Percentiles rank a stretch among this genome's conserved stretches.
Conservation (phyloP, 2,329 filamentous ascomycete species). For the Tolypocladium ovalisporum region DNA sequence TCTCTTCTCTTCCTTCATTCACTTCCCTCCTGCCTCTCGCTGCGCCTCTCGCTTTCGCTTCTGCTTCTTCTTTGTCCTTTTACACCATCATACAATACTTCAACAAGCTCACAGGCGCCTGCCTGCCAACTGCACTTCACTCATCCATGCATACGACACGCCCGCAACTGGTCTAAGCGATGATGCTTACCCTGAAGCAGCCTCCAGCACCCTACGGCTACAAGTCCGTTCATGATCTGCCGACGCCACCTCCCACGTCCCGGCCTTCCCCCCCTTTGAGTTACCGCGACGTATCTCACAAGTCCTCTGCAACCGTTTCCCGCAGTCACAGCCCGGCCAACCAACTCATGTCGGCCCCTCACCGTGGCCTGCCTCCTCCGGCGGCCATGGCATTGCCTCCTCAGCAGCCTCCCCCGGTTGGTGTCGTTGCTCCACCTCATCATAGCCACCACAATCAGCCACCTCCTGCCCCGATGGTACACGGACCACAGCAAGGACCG, state of each 20-base stretch:
- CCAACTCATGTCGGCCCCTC: constrained; percentile 57
- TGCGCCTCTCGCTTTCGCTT: background rate
- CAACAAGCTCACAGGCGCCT: background rate
- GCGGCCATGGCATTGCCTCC: constrained; percentile 51
- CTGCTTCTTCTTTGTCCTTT: background rate
- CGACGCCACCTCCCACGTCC: constrained; percentile 44
- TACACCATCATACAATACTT: background rate
- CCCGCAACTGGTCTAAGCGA: constrained; percentile 23
- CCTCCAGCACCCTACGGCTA: constrained; percentile 46
- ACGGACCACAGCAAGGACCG: constrained; percentile 22
- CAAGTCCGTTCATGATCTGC: constrained; percentile 51
- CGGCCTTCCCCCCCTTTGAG: constrained; percentile 44
- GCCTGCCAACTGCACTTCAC: background rate
- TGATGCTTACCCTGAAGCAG: constrained; percentile 53
- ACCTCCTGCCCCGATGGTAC: constrained; percentile 13
- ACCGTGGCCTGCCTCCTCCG: constrained; percentile 59
- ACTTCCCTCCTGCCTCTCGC: constrained; percentile 4
- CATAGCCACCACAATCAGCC: constrained; percentile 14
- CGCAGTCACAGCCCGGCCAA: constrained; percentile 35
- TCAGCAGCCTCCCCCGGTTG: constrained; percentile 24
- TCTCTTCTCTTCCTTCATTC: background rate
- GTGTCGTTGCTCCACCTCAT: constrained; percentile 15
- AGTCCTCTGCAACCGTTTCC: constrained; percentile 25
- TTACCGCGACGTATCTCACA: constrained; percentile 35
- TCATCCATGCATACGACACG: constrained; percentile 16